Evolutionary conservation across 2,329 filamentous ascomycete genomes (phyloP).

Genomic region (Colletotrichum tropicale): DNA sequence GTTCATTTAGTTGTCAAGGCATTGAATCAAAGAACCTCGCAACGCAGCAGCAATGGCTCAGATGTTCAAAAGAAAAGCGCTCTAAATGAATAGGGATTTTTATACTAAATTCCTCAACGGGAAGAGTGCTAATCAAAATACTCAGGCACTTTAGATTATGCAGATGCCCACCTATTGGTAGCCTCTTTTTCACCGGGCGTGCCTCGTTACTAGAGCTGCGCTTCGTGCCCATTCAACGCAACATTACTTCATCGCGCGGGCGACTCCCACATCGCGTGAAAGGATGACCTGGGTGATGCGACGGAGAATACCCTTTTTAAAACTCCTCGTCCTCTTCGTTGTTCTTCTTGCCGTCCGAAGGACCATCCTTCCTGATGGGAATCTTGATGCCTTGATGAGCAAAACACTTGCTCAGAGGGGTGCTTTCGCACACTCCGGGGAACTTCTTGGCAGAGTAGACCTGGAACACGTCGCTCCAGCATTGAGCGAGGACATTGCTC

Average conservation of each 20-base stretch:
- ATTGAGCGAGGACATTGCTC: conserved; percentile 82
- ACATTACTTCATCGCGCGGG: neutral
- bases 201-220: neutral
- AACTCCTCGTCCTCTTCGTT: conserved; percentile 57
- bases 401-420: conserved; percentile 88
- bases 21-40: neutral
- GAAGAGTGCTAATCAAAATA: neutral
- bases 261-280: neutral
- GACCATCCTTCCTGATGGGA: conserved; percentile 83
- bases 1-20: neutral
- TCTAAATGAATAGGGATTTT: neutral
- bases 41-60: neutral
- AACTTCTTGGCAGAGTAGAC: conserved; percentile 99
- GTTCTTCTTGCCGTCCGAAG: conserved; percentile 50
- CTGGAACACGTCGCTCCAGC: conserved; percentile 88
- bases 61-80: neutral
- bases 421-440: conserved; percentile 95
- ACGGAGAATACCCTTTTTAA: neutral
- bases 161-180: neutral
- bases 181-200: neutral
- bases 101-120: neutral
- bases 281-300: neutral
- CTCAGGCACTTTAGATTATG: neutral
- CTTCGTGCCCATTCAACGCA: neutral
- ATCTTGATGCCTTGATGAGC: conserved; percentile 96